Evolutionary conservation across 768 basidiomycete species (phyloP), one percentile per base, ranked within the genome.

Genomic region (Dictyophora rubrovolvata): DNA sequence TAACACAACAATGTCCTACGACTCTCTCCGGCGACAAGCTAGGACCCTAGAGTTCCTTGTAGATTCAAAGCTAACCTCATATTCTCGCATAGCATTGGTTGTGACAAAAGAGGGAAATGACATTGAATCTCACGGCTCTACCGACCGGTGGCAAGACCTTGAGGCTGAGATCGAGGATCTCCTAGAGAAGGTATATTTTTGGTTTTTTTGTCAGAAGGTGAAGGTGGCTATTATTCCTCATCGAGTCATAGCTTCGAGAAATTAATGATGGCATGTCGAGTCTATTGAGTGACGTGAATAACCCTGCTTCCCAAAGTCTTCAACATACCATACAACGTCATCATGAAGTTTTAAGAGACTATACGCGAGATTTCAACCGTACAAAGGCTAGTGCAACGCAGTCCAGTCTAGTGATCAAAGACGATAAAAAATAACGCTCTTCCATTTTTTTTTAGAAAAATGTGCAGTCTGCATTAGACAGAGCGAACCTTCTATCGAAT

Each of bases 31-130:
- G 66, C 77, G 93, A 56, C 93, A 95, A 71, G 91, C 91, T 72
- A 79, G 94, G 66, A 93, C 93, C 5, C 83, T 97, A 23, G 95
- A 98, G 69, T 91, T 92, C 50, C 79, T 92, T 21, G 88, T 98
- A 63, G 92, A 96, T 68, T 75, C 87, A 34, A 95, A 96, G 70
- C 78, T 99, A 33, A 91, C 91, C 0, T 78, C 90, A 10, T 98
- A 98, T 72, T 83, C 91, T 18, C 89, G 91, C 65, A 76, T 96
- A 47, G 92, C 89, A 8, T 81, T 87, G 4, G 77, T 76, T 33
- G 77, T 86, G 62, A 80, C 81, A 12, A 75, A 75, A 57, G 71
- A 80, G 61, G 71, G 76, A 47, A 66, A 67, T 53, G 88, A 87
- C 66, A 65, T 90, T 23, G 89, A 90, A 68, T 81, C 87, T 5